Percentiles rank a stretch among this genome's conserved stretches.
Evolutionary conservation across 331 rosid genomes (phyloP).

Genomic region (Rhamnella rubrinervis): DNA sequence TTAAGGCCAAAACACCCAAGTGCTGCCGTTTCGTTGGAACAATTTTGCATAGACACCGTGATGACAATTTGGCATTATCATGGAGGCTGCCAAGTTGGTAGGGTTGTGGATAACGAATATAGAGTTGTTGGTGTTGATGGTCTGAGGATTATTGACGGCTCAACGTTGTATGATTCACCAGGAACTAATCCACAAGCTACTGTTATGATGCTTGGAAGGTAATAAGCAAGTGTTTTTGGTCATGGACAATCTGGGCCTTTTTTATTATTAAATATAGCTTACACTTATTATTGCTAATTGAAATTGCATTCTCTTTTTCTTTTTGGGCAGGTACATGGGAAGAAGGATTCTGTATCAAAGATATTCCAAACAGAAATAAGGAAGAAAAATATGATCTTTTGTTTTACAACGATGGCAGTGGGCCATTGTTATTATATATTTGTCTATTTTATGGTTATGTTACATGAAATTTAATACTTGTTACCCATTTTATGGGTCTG

Average conservation of each 20-base stretch:
- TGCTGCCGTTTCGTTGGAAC: constrained; percentile 50
- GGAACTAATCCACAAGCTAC: constrained; percentile 87
- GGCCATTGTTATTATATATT: background rate
- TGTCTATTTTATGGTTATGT: background rate
- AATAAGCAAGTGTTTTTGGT: background rate
- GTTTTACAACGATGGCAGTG: constrained; percentile 4
- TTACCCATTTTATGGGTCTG: too few relatives aligned
- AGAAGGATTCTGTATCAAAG: constrained; percentile 42
- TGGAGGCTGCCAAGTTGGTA: constrained; percentile 68
- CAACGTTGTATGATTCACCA: constrained; percentile 56
- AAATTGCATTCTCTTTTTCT: background rate
- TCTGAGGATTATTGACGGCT: constrained; percentile 71
- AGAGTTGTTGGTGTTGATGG: constrained; percentile 59
- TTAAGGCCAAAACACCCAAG: constrained; percentile 49
- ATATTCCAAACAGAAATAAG: constrained; percentile 4
- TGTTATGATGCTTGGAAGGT: constrained; percentile 88
- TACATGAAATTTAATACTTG: too few relatives aligned
- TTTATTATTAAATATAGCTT: background rate
- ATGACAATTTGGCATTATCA: constrained; percentile 77
- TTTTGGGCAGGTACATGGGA: constrained; percentile 59
- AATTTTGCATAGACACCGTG: constrained; percentile 72
- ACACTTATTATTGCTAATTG: constrained; percentile 3
- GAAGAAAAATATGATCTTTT: constrained; percentile 6
- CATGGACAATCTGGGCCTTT: too few relatives aligned
- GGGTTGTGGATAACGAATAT: constrained; percentile 57